These are phyloP conservation scores for Boletus eberwhitei DNA, from an alignment of 768 basidiomycete species.

Conservation along the genomic window DNA sequence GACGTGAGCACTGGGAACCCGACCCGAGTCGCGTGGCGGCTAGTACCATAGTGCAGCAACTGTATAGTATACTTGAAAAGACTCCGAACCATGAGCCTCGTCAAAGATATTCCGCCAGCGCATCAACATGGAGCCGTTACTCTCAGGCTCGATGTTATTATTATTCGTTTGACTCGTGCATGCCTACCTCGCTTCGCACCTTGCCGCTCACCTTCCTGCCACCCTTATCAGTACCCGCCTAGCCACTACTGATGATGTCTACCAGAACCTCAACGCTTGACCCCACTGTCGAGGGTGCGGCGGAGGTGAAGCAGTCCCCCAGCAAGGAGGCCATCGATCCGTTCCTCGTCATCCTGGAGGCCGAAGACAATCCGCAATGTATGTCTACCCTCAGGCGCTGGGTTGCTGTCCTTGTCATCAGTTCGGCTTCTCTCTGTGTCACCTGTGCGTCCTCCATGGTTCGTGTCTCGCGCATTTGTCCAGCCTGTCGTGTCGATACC, in stretches of 20 bases:
- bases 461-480: constrained; percentile 18
- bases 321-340: constrained; percentile 6
- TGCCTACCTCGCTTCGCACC: background rate
- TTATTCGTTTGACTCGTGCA: background rate
- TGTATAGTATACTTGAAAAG: background rate
- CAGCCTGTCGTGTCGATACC: background rate
- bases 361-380: constrained; percentile 41
- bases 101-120: background rate
- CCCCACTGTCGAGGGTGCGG: constrained; percentile 5
- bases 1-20: background rate
- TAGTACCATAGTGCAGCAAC: background rate
- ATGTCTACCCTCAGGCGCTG: constrained; percentile 43
- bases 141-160: constrained; percentile 9
- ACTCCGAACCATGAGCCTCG: background rate
- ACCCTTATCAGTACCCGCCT: background rate
- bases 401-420: constrained; percentile 46
- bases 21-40: background rate
- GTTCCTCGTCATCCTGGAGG: constrained; percentile 37
- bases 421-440: constrained; percentile 46
- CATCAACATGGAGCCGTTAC: background rate
- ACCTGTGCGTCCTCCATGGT: constrained; percentile 59
- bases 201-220: background rate
- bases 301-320: background rate
- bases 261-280: constrained; percentile 4
- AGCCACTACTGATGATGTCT: background rate